Base-by-base conservation (phyloP, 306 rosid species). In the Argentina anserina region DNA sequence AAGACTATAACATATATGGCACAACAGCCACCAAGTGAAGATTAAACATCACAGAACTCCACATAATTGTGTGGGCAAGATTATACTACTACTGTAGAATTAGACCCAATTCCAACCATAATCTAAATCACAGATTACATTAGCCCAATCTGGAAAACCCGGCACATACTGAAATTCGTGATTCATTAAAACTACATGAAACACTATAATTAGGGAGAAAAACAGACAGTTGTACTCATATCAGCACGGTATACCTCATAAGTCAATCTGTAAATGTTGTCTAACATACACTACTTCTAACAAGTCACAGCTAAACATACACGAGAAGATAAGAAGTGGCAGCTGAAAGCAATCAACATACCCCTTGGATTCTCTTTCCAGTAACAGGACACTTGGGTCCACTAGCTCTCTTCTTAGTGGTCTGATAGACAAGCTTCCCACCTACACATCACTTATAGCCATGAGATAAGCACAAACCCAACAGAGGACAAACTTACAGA, bases 291-390 rank as follows among this genome's bases (percentile, higher is more conserved):
- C 33, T 59, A 29, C 65, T 13, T 36, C 47, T 70, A 62, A 53
- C 7, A 15, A 37, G n/a, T n/a, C 25, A 21, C 25, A 13, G 49
- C 3, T 9, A 25, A 50, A 36, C 43, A 49, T 26, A 29, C 36
- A 11, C 15, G 6, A 26, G 42, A 28, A 59, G 6, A 67, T 0
- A 20, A 71, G 12, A 52, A 17, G 28, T 5, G 31, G 14, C 5
- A 6, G 26, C 21, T n/a, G 3, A 5, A 62, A 65, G 26, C 36
- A 52, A 36, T 50, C 17, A 2, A 53, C 73, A 9, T 66, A 78
- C 81, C 77, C 81, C 81, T 65, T 78, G 81, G 41, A 78, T 78
- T 42, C 81, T 72, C 78, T 65, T 78, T 23, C 81, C 78, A 10
- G 81, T 78, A 6, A 78, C 81, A 53, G 78, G 81, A 26, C 78